Base-by-base conservation (phyloP, 495 filamentous ascomycete species). In the Pyrenula aspistea region DNA sequence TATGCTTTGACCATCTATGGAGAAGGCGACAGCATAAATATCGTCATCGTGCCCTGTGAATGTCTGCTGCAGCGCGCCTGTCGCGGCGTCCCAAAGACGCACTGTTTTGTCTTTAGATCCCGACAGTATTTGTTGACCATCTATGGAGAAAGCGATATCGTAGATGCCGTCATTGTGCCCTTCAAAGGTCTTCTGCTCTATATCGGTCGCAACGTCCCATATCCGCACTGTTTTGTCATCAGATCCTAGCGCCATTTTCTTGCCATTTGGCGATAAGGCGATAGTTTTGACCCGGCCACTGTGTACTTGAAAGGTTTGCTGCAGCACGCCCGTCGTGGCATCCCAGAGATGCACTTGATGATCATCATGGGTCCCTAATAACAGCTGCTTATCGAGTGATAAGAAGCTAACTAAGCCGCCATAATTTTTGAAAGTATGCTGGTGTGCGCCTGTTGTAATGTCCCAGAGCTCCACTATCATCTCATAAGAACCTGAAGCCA, bases 21-120 rank as follows among this genome's bases (percentile, higher is more conserved):
- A n/a, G n/a, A n/a, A n/a, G n/a, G n/a, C n/a, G n/a, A n/a, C n/a
- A n/a, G n/a, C n/a, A 22, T 4, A 52, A 3, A 53, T n/a, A 20
- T 1, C 2, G 25, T 15, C 24, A 12, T 2, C 2, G 19, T 60
- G 4, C 15, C 19, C 25, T 2, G 36, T 24, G 22, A 66, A 56
- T 31, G 60, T 59, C 20, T 60, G 55, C 20, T 49, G 24, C 15
- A 56, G 24, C 4, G 25, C 49, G 50, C 62, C 60, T 31, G 55
- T 59, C 4, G 42, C 52, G 4, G 58, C 19, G 58, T 70, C 62
- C 72, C 73, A 78, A 55, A 73, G 59, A 59, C 66, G 62, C 2
- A 70, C 55, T 15, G 69, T 74, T 2, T 59, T 59, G 54, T 71
- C 61, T n/a, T 19, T 0, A 20, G 63, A 69, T 8, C 49, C 60